Conservation (phyloP, 2,329 filamentous ascomycete genomes). For the Zelopaecilomyces penicillatus region DNA sequence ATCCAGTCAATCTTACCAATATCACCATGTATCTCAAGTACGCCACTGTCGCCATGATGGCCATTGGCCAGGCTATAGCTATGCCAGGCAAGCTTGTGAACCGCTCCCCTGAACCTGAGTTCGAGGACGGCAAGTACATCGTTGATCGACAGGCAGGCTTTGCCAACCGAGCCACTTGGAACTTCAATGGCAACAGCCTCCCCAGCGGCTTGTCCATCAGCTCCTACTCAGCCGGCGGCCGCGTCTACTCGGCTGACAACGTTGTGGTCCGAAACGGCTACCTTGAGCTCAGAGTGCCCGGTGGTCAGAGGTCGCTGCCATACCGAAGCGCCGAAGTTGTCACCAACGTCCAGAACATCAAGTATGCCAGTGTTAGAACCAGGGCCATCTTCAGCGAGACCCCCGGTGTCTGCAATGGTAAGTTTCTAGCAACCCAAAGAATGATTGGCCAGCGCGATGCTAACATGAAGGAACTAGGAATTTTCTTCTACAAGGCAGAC, state of each 20-base stretch:
- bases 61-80: conserved; percentile 10
- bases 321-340: conserved; percentile 17
- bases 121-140: conserved; percentile 15
- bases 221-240: conserved; percentile 12
- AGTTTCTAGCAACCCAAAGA: not conserved
- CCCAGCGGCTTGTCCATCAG: conserved; percentile 16
- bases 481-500: conserved; percentile 21
- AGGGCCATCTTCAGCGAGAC: conserved; percentile 20
- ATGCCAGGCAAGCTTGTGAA: conserved; percentile 5
- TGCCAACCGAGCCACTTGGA: conserved; percentile 15
- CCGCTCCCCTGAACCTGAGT: conserved; percentile 12
- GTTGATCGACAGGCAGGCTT: conserved; percentile 13
- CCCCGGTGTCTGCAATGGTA: conserved; percentile 23
- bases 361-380: conserved; percentile 21
- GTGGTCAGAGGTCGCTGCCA: conserved; percentile 17
- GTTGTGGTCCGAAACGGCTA: conserved; percentile 18
- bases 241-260: conserved; percentile 10
- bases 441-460: not conserved
- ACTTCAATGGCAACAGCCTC: conserved; percentile 14
- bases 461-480: conserved; percentile 12
- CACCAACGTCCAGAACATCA: conserved; percentile 19
- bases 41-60: conserved; percentile 7
- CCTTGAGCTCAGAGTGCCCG: conserved; percentile 19
- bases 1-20: no score
- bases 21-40: conserved; percentile 13